Percentiles rank a stretch among this genome's conserved stretches.
phyloP scores from a whole-genome alignment of 306 rosid genomes.

The Hylodesmum podocarpum region DNA sequence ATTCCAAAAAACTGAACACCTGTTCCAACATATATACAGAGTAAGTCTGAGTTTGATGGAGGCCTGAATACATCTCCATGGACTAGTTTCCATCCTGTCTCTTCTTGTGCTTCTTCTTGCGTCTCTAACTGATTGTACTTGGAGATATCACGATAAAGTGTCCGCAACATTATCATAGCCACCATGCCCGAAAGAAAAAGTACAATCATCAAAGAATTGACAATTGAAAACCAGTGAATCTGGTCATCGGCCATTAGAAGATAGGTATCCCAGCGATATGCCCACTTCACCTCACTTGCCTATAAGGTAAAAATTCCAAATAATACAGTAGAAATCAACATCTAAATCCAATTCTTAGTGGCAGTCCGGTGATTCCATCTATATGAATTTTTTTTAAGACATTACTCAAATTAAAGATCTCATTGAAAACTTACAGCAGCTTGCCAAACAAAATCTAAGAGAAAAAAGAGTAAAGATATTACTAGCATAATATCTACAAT shows the following conservation, averaged over 20 bases:
- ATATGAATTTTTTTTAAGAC: too few relatives aligned
- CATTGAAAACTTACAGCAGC: background rate
- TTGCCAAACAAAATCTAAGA: background rate
- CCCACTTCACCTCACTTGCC: constrained; percentile 36
- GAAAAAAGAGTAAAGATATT: background rate
- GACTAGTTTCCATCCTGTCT: constrained; percentile 34
- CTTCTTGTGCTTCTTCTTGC: constrained; percentile 30
- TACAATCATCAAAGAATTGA: constrained; percentile 12
- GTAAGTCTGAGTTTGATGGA: constrained; percentile 26
- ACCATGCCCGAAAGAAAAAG: constrained; percentile 34
- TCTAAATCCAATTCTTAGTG: background rate
- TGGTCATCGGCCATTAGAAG: constrained; percentile 17
- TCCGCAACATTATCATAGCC: constrained; percentile 34
- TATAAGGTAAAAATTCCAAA: background rate
- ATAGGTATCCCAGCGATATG: constrained; percentile 26
- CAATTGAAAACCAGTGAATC: constrained; percentile 36
- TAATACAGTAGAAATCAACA: background rate
- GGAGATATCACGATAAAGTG: constrained; percentile 28
- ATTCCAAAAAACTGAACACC: constrained; percentile 33
- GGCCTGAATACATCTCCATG: constrained; percentile 35
- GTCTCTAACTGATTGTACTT: constrained; percentile 27
- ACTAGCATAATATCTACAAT: background rate
- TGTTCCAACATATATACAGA: constrained; percentile 30
- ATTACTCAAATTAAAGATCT: too few relatives aligned
- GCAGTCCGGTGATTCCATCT: background rate